Conservation (phyloP, 768 basidiomycete genomes). For the Tricholoma sp. region DNA sequence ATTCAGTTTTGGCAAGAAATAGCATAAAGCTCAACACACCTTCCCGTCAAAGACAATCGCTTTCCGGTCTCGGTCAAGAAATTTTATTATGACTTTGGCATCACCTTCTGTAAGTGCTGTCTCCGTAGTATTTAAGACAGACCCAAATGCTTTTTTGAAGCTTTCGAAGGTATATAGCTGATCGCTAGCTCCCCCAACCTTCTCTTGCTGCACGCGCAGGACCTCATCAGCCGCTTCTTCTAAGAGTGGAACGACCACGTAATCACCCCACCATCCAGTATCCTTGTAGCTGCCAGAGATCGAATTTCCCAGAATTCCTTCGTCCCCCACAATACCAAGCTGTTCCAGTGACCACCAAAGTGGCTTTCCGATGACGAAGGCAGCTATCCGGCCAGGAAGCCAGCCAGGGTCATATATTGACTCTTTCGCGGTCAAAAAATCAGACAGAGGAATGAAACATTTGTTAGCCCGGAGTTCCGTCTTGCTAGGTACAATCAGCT, state of each 20-base stretch:
- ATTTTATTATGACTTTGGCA: slow-evolving; percentile 65
- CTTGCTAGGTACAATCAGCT: slow-evolving; percentile 48
- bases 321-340: slow-evolving; percentile 67
- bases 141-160: slow-evolving; percentile 59
- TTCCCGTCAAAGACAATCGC: slow-evolving; percentile 61
- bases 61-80: slow-evolving; percentile 70
- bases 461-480: slow-evolving; percentile 51
- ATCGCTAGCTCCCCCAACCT: slow-evolving; percentile 47
- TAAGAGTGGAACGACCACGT: slow-evolving; percentile 61
- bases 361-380: slow-evolving; percentile 71
- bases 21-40: slow-evolving; percentile 34
- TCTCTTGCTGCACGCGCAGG: slow-evolving; percentile 35
- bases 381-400: slow-evolving; percentile 63
- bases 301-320: slow-evolving; percentile 31
- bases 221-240: slow-evolving; percentile 63
- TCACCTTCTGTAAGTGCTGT: slow-evolving; percentile 54
- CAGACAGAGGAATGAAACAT: slow-evolving; percentile 40
- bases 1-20: not conserved
- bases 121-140: slow-evolving; percentile 24
- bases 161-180: slow-evolving; percentile 53
- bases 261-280: slow-evolving; percentile 61
- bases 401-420: slow-evolving; percentile 70
- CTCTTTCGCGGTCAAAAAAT: slow-evolving; percentile 50
- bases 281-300: slow-evolving; percentile 27
- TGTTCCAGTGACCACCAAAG: slow-evolving; percentile 87